Percentiles rank a stretch among this genome's conserved stretches.
phyloP scores from a whole-genome alignment of 176 grass and related monocot species.

The Ampelocalamus luodianensis region DNA sequence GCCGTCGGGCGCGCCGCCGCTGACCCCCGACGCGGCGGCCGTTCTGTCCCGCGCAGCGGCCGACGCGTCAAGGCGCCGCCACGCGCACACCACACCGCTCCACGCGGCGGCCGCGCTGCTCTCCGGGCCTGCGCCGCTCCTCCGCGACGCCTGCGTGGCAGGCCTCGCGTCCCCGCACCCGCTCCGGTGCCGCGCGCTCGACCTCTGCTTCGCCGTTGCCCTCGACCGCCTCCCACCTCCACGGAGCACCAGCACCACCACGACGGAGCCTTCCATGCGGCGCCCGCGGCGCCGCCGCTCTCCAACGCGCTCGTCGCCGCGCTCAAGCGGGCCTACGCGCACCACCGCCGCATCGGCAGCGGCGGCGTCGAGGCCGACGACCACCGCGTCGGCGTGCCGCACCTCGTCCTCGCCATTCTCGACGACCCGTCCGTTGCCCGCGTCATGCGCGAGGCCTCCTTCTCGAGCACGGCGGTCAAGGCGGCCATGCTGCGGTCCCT shows the following conservation, averaged over 20 bases:
- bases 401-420: constrained; percentile 78
- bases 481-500: constrained; percentile 50
- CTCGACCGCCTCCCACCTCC: constrained; percentile 75
- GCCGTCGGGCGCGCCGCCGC: constrained; percentile 53
- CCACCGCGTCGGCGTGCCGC: constrained; percentile 72
- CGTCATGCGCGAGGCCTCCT: constrained; percentile 93
- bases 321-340: constrained; percentile 88
- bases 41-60: constrained; percentile 58
- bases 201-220: constrained; percentile 85
- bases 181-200: constrained; percentile 80
- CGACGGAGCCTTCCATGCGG: not conserved
- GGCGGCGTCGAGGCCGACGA: constrained; percentile 48
- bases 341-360: constrained; percentile 68
- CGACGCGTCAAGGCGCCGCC: constrained; percentile 69
- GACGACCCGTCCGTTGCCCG: constrained; percentile 93
- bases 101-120: constrained; percentile 77
- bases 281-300: constrained; percentile 56
- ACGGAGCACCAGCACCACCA: constrained; percentile 37
- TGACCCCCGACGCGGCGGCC: constrained; percentile 69
- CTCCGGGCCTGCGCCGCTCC: constrained; percentile 60
- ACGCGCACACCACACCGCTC: constrained; percentile 78
- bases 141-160: constrained; percentile 65
- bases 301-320: constrained; percentile 84
- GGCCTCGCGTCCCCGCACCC: constrained; percentile 53
- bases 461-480: constrained; percentile 73